These are phyloP conservation scores for Cornus controversa DNA, from an alignment of 148 eudicot species.

Conservation along the genomic window DNA sequence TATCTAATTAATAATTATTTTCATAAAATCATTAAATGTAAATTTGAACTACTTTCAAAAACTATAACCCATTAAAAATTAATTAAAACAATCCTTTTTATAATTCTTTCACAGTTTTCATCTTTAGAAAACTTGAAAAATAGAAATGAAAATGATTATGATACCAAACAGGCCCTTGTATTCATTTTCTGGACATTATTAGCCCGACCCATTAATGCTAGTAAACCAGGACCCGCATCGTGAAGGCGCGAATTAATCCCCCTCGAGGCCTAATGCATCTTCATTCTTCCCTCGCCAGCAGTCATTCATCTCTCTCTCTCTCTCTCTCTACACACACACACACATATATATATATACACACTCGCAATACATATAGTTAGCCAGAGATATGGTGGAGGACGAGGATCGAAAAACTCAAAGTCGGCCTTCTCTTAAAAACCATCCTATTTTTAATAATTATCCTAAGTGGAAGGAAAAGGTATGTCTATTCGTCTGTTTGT, in stretches of 20 bases:
- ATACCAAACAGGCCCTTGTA: too few relatives aligned
- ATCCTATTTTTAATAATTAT: constrained; percentile 29
- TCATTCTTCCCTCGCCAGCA: neutral
- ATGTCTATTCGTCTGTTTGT: neutral
- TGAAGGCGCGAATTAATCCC: neutral
- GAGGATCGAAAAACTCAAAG: constrained; percentile 17
- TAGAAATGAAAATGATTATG: too few relatives aligned
- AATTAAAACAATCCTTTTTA: too few relatives aligned
- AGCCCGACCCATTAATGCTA: neutral
- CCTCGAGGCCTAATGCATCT: neutral
- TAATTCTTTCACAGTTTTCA: too few relatives aligned
- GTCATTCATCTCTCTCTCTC: neutral
- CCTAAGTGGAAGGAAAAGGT: constrained; percentile 71
- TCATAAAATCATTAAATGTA: too few relatives aligned
- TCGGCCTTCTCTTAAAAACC: constrained; percentile 51
- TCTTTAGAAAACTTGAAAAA: too few relatives aligned
- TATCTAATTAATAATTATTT: too few relatives aligned
- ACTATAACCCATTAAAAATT: too few relatives aligned
- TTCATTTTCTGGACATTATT: neutral
- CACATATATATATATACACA: too few relatives aligned
- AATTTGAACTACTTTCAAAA: too few relatives aligned
- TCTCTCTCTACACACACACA: neutral
- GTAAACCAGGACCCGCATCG: neutral
- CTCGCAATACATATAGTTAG: too few relatives aligned
- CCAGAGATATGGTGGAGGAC: constrained; percentile 12